Evolutionary conservation across 176 grass and related monocot species (phyloP), one percentile per base, ranked within the genome.

Genomic region (Triticum turgidum): DNA sequence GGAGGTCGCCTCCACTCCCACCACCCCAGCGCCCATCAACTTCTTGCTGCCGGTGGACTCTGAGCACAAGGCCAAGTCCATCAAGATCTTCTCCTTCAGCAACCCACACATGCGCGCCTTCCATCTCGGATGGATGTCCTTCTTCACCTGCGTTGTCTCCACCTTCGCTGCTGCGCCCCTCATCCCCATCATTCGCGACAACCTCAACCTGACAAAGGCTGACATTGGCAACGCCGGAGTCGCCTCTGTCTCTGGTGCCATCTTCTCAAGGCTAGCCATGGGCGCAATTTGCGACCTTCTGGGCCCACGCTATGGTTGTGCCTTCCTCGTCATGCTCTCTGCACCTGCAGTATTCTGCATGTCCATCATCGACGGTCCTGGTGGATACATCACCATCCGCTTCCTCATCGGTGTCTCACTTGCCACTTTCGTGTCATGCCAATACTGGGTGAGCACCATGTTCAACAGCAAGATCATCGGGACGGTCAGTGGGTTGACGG

Each of bases 381-480:
- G 47, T 1, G 92, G 95, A 0, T 97, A 89, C 84, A 94, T 97
- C 81, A 21, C 13, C 0, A 61, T 94, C 9, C 80, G 95, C 8
- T 97, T 97, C 86, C 61, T 97, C 5, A 97, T 97, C 7, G 95
- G 92, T 11, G 89, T 97, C 74, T 97, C 95, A 0, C 90, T 97
- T 0, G 95, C 95, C 0, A 97, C 95, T 0, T 97, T 97, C 41
- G 95, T 97, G 9, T 89, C 95, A 1, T 97, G 92, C 79, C 95
- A 97, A 64, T 97, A 94, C 30, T 97, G 92, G 92, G 92, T 91
- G 89, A 94, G 92, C 79, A 97, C 95, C 32, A 97, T 97, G 95
- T 63, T 63, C n/a, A 63, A 63, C 0, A 63, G 61, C 83, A 89
- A 89, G 95, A 97, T 97, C 82, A 90, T 97, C 32, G 95, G 90